A percentile compares a stretch with the other conserved stretches of the same genome.
These are phyloP conservation scores for Calonectria leucothoes DNA, from an alignment of 2,329 filamentous ascomycete genomes.

Conservation along the genomic window DNA sequence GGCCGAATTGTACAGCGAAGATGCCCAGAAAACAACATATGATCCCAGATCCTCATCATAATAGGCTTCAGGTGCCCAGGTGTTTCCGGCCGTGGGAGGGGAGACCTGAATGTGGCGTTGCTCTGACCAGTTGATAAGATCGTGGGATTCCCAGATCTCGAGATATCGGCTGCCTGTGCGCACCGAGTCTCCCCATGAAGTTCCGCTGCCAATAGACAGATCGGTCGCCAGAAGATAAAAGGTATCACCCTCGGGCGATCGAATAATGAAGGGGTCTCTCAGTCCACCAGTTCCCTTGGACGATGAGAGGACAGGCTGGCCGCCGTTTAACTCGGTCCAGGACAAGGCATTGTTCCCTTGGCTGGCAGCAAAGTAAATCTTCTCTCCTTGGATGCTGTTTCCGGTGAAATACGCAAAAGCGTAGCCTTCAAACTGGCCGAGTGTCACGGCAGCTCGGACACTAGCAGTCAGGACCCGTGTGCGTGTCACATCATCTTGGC, in stretches of 20 bases:
- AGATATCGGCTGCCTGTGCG: constrained; percentile 61
- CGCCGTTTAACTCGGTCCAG: constrained; percentile 62
- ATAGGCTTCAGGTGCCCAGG: constrained; percentile 65
- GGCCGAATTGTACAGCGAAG: constrained; percentile 53
- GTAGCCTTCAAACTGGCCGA: constrained; percentile 56
- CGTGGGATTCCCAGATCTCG: constrained; percentile 64
- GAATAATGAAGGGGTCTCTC: constrained; percentile 65
- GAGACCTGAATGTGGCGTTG: constrained; percentile 63
- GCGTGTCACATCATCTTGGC: constrained; percentile 30
- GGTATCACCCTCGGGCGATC: constrained; percentile 60
- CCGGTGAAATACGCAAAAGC: constrained; percentile 65
- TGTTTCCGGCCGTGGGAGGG: constrained; percentile 62
- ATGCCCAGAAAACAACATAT: constrained; percentile 61
- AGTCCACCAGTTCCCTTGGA: constrained; percentile 60
- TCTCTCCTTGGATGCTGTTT: constrained; percentile 57
- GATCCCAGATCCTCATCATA: constrained; percentile 56
- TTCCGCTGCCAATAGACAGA: constrained; percentile 65
- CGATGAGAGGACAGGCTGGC: constrained; percentile 58
- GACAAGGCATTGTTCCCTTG: constrained; percentile 63
- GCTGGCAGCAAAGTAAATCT: constrained; percentile 64
- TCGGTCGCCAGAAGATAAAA: constrained; percentile 66
- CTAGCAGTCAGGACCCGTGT: constrained; percentile 49
- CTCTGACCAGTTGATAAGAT: constrained; percentile 62
- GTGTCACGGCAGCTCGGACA: constrained; percentile 45
- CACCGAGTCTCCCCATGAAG: constrained; percentile 61